Base-by-base conservation (phyloP, 352 stramenopile genomes). In the Nothophytophthora sp. region DNA sequence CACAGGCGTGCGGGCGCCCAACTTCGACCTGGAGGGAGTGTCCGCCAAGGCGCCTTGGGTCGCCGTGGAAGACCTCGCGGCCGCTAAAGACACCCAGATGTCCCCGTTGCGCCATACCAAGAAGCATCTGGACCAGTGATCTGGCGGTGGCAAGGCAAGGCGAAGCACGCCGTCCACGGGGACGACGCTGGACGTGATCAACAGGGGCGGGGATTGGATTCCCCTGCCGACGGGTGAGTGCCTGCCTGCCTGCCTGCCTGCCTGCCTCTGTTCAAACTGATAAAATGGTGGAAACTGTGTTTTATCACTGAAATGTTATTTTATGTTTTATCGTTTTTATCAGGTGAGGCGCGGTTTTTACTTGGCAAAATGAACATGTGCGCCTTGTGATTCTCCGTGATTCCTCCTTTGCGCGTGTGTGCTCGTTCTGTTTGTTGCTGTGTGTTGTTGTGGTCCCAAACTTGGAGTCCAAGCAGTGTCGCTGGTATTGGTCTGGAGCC, bases 1-100 rank as follows among this genome's bases (percentile, higher is more conserved):
- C 36, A 71, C 66, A n/a, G 59, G 75, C 8, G 77, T 88, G 50
- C 76, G 65, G 49, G 77, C 79, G 34, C 71, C 79, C 25, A 90
- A 90, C 55, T 83, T 89, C 52, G 75, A 90, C 46, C 29, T 90
- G 37, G 71, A 76, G 29, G 67, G 74, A 37, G 63, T 76, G 22
- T 78, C 74, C 30, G 66, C 76, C 27, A 86, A 81, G 55, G 79
- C 77, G 20, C 82, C 82, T 11, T 90, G 82, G 80, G 81, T 76
- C 40, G 47, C 75, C 19, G 79, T 88, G 42, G 75, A 88, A 55
- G 62, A 55, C 22, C 55, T 86, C 33, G 70, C 61, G 9, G 64
- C 67, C 8, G 50, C 68, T 23, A 63, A 62, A 18, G 73, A 89
- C 43, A 88, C 67, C 25, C 30, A 64, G 24, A 89, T 67, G 63